phyloP scores from a whole-genome alignment of 345 rosid species.

The Bruguiera sexangula region DNA sequence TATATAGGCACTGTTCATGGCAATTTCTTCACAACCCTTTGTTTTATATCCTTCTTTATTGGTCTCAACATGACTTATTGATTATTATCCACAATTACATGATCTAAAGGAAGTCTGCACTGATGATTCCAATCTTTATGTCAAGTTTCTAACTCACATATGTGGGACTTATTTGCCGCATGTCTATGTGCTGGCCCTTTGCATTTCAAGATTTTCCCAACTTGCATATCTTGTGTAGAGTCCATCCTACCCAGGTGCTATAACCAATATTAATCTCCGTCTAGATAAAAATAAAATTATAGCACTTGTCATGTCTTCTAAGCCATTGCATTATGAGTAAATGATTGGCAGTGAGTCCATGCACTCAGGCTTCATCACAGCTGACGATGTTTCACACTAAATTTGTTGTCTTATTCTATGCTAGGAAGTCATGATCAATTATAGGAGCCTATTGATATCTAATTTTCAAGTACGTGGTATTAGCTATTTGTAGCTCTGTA shows the following conservation, averaged over 20 bases:
- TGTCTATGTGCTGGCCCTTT: too few species aligned
- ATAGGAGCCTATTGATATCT: not conserved
- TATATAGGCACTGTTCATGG: too few species aligned
- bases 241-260: not conserved
- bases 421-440: not conserved
- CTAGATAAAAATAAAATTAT: not conserved
- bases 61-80: too few species aligned
- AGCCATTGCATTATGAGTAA: not conserved
- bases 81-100: too few species aligned
- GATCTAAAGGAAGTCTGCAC: too few species aligned
- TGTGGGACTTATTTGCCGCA: too few species aligned
- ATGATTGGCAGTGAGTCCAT: not conserved
- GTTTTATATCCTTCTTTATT: too few species aligned
- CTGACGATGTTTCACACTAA: not conserved
- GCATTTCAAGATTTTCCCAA: too few species aligned
- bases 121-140: too few species aligned
- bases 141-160: too few species aligned
- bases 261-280: not conserved
- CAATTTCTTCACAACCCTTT: too few species aligned
- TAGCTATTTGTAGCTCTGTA: conserved; percentile 14
- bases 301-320: conserved; percentile 6
- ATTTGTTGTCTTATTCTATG: not conserved
- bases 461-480: not conserved
- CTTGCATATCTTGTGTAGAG: not conserved
- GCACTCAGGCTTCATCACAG: not conserved